A percentile compares a stretch with the other conserved stretches of the same genome.
Evolutionary conservation across 2,329 filamentous ascomycete species (phyloP).

Genomic region (Tolypocladium cylindrosporum): DNA sequence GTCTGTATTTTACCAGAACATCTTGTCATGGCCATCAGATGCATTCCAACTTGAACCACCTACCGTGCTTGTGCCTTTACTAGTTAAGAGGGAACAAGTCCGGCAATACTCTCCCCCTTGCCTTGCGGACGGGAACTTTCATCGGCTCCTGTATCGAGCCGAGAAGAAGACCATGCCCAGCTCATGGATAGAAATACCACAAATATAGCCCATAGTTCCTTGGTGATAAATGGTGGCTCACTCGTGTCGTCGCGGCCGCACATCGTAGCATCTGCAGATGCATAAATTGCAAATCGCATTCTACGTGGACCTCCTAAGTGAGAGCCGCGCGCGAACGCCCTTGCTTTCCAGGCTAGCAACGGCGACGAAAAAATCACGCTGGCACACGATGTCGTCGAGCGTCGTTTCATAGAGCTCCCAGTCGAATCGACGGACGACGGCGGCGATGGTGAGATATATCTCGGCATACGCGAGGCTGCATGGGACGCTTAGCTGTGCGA

Average conservation of each 20-base stretch:
- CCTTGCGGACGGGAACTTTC: not conserved
- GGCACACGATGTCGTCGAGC: slow-evolving; percentile 5
- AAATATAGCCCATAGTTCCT: too few species aligned
- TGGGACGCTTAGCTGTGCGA: too few species aligned
- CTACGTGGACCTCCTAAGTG: not conserved
- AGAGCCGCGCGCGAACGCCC: slow-evolving; percentile 1
- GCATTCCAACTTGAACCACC: too few species aligned
- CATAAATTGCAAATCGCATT: too few species aligned
- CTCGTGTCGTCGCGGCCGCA: not conserved
- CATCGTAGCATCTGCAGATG: too few species aligned
- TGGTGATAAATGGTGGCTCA: not conserved
- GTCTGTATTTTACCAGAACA: not conserved
- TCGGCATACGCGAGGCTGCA: slow-evolving; percentile 4
- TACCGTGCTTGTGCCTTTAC: not conserved
- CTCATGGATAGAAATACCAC: too few species aligned
- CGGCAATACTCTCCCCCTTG: not conserved
- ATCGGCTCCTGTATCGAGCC: not conserved
- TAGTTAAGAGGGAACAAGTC: not conserved
- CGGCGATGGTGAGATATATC: slow-evolving; percentile 4
- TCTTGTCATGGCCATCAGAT: not conserved
- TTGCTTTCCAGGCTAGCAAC: slow-evolving; percentile 10
- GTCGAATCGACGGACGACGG: slow-evolving; percentile 5
- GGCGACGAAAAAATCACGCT: slow-evolving; percentile 8
- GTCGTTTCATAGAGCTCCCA: slow-evolving; percentile 6
- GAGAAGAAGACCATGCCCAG: not conserved